Evolutionary conservation across 2,329 filamentous ascomycete genomes (phyloP), one percentile per base, ranked within the genome.

Genomic region (Calycina marina): DNA sequence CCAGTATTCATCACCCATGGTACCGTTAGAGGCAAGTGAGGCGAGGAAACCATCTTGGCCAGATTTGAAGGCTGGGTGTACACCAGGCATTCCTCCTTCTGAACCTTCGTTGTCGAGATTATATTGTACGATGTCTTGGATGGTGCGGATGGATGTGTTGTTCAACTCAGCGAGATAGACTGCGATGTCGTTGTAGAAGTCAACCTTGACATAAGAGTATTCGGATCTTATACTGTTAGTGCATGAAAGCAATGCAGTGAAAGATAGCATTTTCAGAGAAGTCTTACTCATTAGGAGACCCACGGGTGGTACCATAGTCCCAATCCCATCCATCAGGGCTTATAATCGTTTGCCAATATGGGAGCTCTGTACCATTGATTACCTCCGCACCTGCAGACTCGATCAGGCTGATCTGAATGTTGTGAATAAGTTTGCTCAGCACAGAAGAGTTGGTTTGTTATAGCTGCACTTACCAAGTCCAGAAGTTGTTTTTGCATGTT

Each of bases 1-100:
- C 49, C 56, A 72, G 54, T 84, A 85, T 0, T 65, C 77, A 34
- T 72, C 65, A 42, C 84, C 59, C 55, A 63, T 66, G 10, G 64
- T 44, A 5, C 78, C 78, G 34, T 68, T 66, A 0, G 68, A 69
- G 18, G 60, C 65, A 3, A 77, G 57, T 1, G 70, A 74, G 0
- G 71, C 73, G 9, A 75, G 58, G 48, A 85, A 77, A 5, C 68
- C 67, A 41, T 85, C 79, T 53, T 86, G 79, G 2, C 80, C 79
- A 0, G 72, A 76, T 32, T 60, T 61, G 44, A 77, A 83, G 1
- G 74, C 77, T 0, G 77, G 76, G 40, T 68, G 51, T 2, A 68
- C 59, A 25, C 63, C 64, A 0, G 76, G 68, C 17, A 65, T 53
- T 2, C 77, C 78, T 16, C 79, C 79, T 56, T 84, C 77, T 2